Base-by-base conservation (phyloP, 345 rosid species). In the Aurinia saxatilis region DNA sequence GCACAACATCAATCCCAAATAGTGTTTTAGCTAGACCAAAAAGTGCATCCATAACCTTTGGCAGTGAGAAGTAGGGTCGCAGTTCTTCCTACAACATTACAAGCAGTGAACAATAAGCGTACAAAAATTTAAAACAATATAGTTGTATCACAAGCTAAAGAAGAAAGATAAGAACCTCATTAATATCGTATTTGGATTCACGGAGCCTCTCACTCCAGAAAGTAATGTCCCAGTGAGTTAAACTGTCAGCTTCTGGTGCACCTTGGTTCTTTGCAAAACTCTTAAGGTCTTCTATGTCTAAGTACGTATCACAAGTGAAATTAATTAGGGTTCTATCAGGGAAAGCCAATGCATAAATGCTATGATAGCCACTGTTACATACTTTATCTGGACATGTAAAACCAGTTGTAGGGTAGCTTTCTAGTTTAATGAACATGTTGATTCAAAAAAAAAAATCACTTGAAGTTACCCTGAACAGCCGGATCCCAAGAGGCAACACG, bases 181-280 rank as follows among this genome's bases (percentile, higher is more conserved):
- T 92, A 69, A 92, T 88, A 64, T 85, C 83, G 68, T 84, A 92
- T 85, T 84, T 92, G 37, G 95, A 82, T 65, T 92, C 96, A 54
- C 98, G 96, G 54, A 88, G 93, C 76, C 98, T 88, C 83, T 92
- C 98, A 61, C 91, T 84, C 98, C 98, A 92, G 82, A 84, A 89
- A 62, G 15, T 76, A 17, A 81, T 76, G 78, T 92, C 98, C 98
- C 96, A 92, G 65, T 92, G 87, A 54, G 36, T 83, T 74, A 92
- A 78, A 60, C 79, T 80, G 70, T 76, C 76, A 70, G 93, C 91
- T 82, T 89, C 98, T 34, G 25, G 27, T 39, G 96, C 95, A 65
- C 89, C 86, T 78, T 88, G 87, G 67, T 50, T 70, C 78, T 84
- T 86, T 55, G 98, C 78, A 65, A 83, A 91, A 57, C 4, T 68